Evolutionary conservation across 176 grass and related monocot species (phyloP), one percentile per base, ranked within the genome.

Genomic region (Eleusine indica): DNA sequence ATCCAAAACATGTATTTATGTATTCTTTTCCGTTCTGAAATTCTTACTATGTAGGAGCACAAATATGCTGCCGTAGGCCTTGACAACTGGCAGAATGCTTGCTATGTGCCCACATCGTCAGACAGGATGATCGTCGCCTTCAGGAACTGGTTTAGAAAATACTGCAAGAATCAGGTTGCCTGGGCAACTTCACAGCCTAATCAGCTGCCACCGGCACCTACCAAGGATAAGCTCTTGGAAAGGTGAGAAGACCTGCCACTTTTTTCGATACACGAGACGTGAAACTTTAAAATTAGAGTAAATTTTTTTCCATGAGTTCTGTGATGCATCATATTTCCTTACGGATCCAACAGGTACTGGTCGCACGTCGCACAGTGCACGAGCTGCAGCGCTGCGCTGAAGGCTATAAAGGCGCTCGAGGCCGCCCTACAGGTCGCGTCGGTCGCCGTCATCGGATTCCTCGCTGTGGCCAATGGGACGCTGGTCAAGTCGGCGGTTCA

Each of bases 131-230:
- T 91, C 73, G 66, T 94, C 63, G 86, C 92, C 70, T 97, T 89
- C 83, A 94, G 95, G 66, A 97, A 77, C 70, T 97, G 95, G 95
- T 92, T 91, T 30, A 89, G 84, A 22, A 97, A 93, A 65, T 87
- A 94, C 71, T 87, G 88, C 84, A 86, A 90, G 56, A 74, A 70
- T 80, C 82, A 89, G 60, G 2, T 94, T 44, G 85, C 68, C 7
- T 97, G 90, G 90, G 86, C 84, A 65, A 83, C 47, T 11, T 53
- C 82, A 2, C 44, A 69, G 10, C 22, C 15, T 15, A 70, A 79
- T 19, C 53, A 75, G 16, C 81, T 93, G 60, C 92, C 95, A 1
- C 86, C 88, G 40, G 84, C 86, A 6, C 76, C 86, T 74, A 74
- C 86, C 12, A 94, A 30, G 65, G 95, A 88, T 30, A 43, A 46